Conservation (phyloP, 1,284 basidiomycete species). For the Leccinum griseonigrum region DNA sequence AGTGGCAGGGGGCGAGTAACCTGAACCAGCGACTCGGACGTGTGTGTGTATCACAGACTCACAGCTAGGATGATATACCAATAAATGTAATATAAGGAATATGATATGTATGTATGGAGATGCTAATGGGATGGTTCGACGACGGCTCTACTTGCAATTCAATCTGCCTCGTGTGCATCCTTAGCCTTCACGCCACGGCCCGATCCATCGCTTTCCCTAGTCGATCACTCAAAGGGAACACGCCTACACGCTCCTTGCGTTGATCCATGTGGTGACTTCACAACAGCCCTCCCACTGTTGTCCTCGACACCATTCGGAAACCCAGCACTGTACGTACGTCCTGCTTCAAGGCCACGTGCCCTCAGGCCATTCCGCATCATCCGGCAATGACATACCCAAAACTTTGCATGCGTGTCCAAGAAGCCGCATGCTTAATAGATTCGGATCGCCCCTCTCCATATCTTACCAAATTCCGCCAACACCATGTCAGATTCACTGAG, state of each 20-base stretch:
- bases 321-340: neutral
- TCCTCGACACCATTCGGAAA: conserved; percentile 5
- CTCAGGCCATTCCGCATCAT: neutral
- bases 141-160: conserved; percentile 11
- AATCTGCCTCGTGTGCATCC: conserved; percentile 25
- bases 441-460: conserved; percentile 8
- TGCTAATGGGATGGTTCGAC: neutral
- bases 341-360: conserved; percentile 14
- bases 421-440: conserved; percentile 21
- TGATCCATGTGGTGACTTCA: conserved; percentile 23
- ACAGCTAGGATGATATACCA: neutral
- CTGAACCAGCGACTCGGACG: neutral
- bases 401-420: conserved; percentile 14
- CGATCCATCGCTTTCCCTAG: conserved; percentile 21
- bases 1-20: neutral
- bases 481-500: neutral
- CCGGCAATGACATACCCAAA: conserved; percentile 1
- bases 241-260: conserved; percentile 25
- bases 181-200: conserved; percentile 5
- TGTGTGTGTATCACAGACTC: neutral
- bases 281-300: conserved; percentile 2
- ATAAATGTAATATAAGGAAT: neutral
- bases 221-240: conserved; percentile 18
- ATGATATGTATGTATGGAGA: neutral
- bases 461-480: conserved; percentile 15